Base-by-base conservation (phyloP, 495 filamentous ascomycete species). In the Evansstolkia leycettana region DNA sequence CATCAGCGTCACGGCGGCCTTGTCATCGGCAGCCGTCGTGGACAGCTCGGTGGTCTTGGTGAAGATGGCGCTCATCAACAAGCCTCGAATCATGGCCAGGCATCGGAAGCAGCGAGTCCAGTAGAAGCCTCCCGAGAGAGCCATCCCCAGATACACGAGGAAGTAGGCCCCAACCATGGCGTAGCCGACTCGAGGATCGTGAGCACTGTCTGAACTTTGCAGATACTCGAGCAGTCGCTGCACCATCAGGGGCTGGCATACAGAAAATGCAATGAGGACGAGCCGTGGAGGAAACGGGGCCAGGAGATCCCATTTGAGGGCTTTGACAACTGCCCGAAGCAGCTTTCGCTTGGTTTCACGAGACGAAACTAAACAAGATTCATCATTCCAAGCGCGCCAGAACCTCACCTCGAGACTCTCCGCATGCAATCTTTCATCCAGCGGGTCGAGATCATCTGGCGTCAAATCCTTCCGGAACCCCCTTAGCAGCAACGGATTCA, bases 161-260 rank as follows among this genome's bases (percentile, higher is more conserved):
- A 67, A 46, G 40, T 71, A 75, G 1, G 76, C 78, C n/a, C 72
- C 77, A 37, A 82, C 76, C 33, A 80, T 50, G 2, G 76, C 76
- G 46, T 79, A 77, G 3, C 77, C 73, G 32, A 38, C 36, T 39
- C 28, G 18, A n/a, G 23, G 14, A 16, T 5, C 13, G 7, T 14
- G 16, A 11, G 16, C 12, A 5, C 4, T 33, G 6, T 5, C 17
- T 37, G 16, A 2, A 30, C 18, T 5, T 18, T 26, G 8, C 9
- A 41, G 38, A 65, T 64, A 5, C 20, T 23, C 9, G 5, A 29
- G 38, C 48, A 4, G 46, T 47, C 38, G 29, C 36, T 9, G 45
- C 24, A 79, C 58, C 29, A 79, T 52, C 31, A 79, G 67, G 1
- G 73, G 73, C 45, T 77, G 73, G 25, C 58, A 60, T 39, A 72